Conservation (phyloP, 148 eudicot genomes). For the Talinum fruticosum region DNA sequence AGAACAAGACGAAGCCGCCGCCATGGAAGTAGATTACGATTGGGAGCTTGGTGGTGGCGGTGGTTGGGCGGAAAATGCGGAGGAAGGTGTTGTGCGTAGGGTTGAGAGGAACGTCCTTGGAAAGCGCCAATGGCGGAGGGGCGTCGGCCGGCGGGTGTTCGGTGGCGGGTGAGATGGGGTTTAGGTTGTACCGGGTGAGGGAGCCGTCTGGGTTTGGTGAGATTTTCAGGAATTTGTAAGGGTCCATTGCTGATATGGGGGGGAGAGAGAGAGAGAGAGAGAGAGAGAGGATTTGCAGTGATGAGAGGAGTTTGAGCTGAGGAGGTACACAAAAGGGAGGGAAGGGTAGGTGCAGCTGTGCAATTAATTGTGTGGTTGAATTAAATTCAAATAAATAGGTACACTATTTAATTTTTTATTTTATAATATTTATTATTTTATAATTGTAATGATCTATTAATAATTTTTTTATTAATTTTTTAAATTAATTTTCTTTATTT, state of each 20-base stretch:
- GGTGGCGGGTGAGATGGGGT: constrained; percentile 34
- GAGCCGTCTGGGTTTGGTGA: constrained; percentile 67
- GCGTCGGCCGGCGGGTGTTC: constrained; percentile 7
- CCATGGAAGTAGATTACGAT: constrained; percentile 68
- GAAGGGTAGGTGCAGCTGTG: neutral
- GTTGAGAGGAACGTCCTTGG: constrained; percentile 67
- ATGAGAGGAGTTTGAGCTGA: too few relatives aligned
- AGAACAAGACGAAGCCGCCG: constrained; percentile 69
- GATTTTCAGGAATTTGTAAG: constrained; percentile 60
- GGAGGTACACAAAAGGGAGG: neutral
- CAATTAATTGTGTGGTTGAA: neutral
- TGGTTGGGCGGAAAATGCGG: constrained; percentile 58
- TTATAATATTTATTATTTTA: too few relatives aligned
- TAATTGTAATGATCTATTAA: too few relatives aligned
- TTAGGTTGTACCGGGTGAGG: constrained; percentile 38
- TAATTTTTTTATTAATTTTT: too few relatives aligned
- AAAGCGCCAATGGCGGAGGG: constrained; percentile 26
- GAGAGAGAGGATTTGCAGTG: neutral
- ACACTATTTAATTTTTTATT: too few relatives aligned
- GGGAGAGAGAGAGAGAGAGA: neutral
- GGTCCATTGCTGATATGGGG: constrained; percentile 34
- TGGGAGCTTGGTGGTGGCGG: constrained; percentile 43
- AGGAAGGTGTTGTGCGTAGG: constrained; percentile 47
- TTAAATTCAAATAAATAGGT: neutral
- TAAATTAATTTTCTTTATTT: too few relatives aligned